Percentiles rank a stretch among this genome's conserved stretches.
These are phyloP conservation scores for Solanum hybrid DNA, from an alignment of 305 asterid species.

Conservation along the genomic window DNA sequence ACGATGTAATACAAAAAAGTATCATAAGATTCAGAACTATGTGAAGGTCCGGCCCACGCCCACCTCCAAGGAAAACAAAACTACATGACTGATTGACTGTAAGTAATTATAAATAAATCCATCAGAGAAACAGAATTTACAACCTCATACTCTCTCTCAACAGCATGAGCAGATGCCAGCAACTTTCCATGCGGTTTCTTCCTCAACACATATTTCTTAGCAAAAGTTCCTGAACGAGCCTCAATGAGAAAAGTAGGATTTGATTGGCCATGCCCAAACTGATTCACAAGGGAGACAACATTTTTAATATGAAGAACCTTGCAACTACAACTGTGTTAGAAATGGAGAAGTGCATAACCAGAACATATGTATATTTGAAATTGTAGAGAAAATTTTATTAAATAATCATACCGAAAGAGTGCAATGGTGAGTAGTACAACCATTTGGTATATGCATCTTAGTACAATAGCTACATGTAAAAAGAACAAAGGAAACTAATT, in stretches of 20 bases:
- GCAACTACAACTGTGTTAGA: neutral
- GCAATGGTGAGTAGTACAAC: neutral
- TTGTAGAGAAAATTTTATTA: neutral
- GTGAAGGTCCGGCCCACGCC: neutral
- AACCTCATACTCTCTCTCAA: constrained; percentile 94
- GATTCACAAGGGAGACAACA: constrained; percentile 9
- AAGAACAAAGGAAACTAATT: neutral
- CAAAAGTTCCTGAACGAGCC: constrained; percentile 42
- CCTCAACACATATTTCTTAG: constrained; percentile 69
- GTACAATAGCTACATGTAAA: neutral
- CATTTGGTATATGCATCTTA: neutral
- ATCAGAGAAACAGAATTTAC: neutral
- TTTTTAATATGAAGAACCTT: neutral
- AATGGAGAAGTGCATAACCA: neutral
- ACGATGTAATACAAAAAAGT: neutral
- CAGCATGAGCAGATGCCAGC: constrained; percentile 88
- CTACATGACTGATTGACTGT: neutral
- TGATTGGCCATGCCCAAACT: constrained; percentile 99
- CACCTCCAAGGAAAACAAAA: neutral
- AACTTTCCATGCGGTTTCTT: constrained; percentile 84
- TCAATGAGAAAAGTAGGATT: constrained; percentile 91
- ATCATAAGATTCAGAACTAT: neutral
- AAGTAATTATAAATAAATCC: neutral
- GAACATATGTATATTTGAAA: neutral
- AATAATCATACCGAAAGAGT: neutral